Conservation (phyloP, 495 filamentous ascomycete genomes). For the Lasiosphaeria miniovina region DNA sequence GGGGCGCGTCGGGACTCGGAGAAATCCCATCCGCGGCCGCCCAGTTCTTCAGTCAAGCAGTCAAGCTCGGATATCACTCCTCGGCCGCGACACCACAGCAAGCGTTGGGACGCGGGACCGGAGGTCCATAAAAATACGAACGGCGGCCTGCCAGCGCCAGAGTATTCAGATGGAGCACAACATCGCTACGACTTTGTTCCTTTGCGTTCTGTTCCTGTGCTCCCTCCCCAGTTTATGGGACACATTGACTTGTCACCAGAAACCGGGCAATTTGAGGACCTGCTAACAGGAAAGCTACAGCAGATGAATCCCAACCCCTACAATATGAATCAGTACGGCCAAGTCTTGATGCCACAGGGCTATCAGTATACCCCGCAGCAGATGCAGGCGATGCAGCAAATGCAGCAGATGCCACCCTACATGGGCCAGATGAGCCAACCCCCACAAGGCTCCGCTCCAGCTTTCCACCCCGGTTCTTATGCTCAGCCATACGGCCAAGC, state of each 20-base stretch:
- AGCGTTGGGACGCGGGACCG: constrained; percentile 35
- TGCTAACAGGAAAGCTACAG: constrained; percentile 63
- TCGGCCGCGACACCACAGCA: constrained; percentile 38
- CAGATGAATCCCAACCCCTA: constrained; percentile 48
- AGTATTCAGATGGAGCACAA: constrained; percentile 26
- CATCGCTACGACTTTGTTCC: constrained; percentile 26
- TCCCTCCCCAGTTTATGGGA: constrained; percentile 36
- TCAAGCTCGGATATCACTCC: constrained; percentile 24
- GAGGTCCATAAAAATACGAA: constrained; percentile 23
- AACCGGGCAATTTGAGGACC: constrained; percentile 66
- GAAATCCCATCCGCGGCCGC: constrained; percentile 37
- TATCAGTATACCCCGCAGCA: constrained; percentile 34
- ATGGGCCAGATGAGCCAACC: constrained; percentile 49
- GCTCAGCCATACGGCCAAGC: constrained; percentile 46
- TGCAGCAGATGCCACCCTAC: background rate
- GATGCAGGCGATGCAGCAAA: background rate
- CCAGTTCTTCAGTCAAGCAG: constrained; percentile 32
- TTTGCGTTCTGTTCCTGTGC: constrained; percentile 31
- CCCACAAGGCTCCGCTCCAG: constrained; percentile 37
- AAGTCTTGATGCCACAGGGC: constrained; percentile 38
- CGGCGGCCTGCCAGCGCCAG: constrained; percentile 19
- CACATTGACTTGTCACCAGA: constrained; percentile 62
- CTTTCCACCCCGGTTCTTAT: constrained; percentile 45
- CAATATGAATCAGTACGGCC: constrained; percentile 31
- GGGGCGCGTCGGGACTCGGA: constrained; percentile 41